Base-by-base conservation (phyloP, 1,139 yeast species). In the Waltiozyma sp. region DNA sequence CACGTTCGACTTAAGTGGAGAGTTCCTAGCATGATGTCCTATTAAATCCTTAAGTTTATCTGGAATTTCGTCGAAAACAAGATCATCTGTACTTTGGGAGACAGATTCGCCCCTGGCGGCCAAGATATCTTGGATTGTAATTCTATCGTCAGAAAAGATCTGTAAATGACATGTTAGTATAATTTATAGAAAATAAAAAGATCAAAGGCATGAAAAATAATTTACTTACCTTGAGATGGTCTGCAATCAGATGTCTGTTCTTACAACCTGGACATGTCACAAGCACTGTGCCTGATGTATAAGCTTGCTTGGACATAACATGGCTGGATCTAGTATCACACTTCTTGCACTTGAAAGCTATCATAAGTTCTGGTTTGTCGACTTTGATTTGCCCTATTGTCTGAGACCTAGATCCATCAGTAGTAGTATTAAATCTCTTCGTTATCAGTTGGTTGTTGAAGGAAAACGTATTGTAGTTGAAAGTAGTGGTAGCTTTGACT, bases 251-350 rank as follows among this genome's bases (percentile, higher is more conserved):
- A 58, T 91, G 98, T 49, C 96, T 75, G 57, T 75, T 78, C 52
- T 83, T 75, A 62, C 98, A 89, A 11, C 88, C 84, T 0, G 97
- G 97, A 58, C 97, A 91, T 57, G 87, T 89, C 34, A 91, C 82
- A 44, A 87, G 66, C 3, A 91, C 96, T 0, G 96, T 80, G 1
- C 98, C 98, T 24, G 72, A 69, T 21, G 80, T 75, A 59, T 91
- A 91, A 0, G 96, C 89, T 61, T 91, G 97, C 53, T 88, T 89
- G 16, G 96, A 84, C 56, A 91, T 80, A 4, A 80, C 73, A 58
- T 91, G 97, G 3, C 89, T 77, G 0, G 96, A 86, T 45, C 97
- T 68, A 8, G 85, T 76, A 42, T 77, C 73, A 63, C 98, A 91
- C 52, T 78, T 77, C 60, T 88, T 91, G 63, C 98, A 91, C 0